Evolutionary conservation across 345 rosid genomes (phyloP), one percentile per base, ranked within the genome.

Genomic region (Sonneratia caseolaris): DNA sequence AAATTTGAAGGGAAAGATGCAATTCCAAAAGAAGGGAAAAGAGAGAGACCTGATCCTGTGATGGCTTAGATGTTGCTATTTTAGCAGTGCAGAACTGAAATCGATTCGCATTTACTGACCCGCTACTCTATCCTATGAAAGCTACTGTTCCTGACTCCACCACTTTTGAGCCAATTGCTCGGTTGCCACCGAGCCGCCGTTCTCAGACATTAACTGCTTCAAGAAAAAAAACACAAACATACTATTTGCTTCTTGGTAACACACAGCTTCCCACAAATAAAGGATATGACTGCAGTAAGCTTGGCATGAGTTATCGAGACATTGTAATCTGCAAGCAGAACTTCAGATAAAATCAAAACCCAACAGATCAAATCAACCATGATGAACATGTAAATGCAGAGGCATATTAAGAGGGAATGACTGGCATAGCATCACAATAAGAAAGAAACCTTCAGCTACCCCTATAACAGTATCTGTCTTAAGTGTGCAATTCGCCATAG

Each of bases 11-110:
- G 22, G 18, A 53, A 53, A 53, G 7, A 53, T 15, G 55, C 15
- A 15, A 38, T 10, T 35, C 5, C 55, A n/a, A 3, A 51, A 18
- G 64, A 37, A 27, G 37, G 45, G 37, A 40, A 37, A 49, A 37
- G 35, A 57, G 38, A 3, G 16, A 4, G 59, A 85, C 89, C 89
- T 85, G 85, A 79, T 79, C 85, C 70, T 74, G 81, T 45, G 75
- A 65, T 45, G 81, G 78, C 48, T 87, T 75, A 48, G 77, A 56
- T 64, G 77, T 76, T 66, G 62, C 24, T 19, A 56, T 27, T 24
- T 24, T 56, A 4, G 47, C 47, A 65, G 80, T 76, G 84, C 89
- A 84, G 74, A 53, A 73, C 62, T 68, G 85, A 67, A 77, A 74
- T 71, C 68, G 78, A n/a, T 72, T 78, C 36, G 21, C 32, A 22